Evolutionary conservation across 306 rosid species (phyloP), one percentile per base, ranked within the genome.

Genomic region (Fragaria nilgerrensis): DNA sequence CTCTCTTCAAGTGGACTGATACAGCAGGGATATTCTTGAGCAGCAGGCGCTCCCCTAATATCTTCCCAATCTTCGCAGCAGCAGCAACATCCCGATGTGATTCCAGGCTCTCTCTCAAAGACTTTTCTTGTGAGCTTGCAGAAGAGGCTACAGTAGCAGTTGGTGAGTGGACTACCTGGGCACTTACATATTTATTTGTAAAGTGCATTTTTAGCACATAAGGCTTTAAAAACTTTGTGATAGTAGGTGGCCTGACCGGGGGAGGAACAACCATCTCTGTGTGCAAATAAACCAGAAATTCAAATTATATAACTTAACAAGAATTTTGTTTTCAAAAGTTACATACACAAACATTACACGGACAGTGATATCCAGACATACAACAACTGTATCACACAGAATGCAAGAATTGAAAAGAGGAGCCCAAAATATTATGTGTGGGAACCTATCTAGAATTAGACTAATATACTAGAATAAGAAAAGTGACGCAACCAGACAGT

Each of bases 171-270:
- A 90, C 69, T 72, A 95, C 97, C 85, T 90, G 95, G 5, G 89
- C 95, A 64, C 84, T 89, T 75, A 92, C 96, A 43, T 39, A 92
- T 83, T 90, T 92, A 79, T 92, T 95, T 68, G 96, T 89, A 47
- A 95, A 89, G 86, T 92, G 92, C 97, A 90, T 95, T 86, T 62
- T 95, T 92, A 90, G 86, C 47, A 90, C 86, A 81, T 89, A 95
- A 5, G 97, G 97, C 90, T 95, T 95, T 19, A 95, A 90, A 80
- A 73, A 95, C 50, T 88, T 61, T 56, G 72, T 82, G 56, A 95
- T 65, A 77, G 88, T 84, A 5, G 88, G 87, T 80, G 96, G 84
- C 83, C 88, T 88, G 37, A 72, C 83, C 19, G 97, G 96, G 14
- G 91, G 96, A 49, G 88, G 93, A 79, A 89, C 81, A 79, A 91